phyloP scores from a whole-genome alignment of 345 rosid genomes.

The Ailanthus altissimus region DNA sequence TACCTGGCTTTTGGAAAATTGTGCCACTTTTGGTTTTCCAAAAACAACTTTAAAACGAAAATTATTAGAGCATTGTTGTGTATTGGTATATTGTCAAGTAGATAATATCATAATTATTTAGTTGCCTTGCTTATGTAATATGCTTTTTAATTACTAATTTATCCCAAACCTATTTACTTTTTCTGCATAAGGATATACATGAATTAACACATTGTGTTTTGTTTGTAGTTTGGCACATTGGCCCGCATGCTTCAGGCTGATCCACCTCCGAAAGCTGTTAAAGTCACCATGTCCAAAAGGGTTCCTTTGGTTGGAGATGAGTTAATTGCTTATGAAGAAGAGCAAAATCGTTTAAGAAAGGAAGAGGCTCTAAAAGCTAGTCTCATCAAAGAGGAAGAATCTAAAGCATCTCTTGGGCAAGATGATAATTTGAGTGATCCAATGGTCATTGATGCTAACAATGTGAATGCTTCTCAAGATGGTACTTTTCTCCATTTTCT shows the following conservation, averaged over 20 bases:
- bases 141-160: neutral
- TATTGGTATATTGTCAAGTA: neutral
- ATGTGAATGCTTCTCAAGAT: slow-evolving; percentile 47
- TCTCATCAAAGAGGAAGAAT: slow-evolving; percentile 85
- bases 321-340: slow-evolving; percentile 93
- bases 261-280: slow-evolving; percentile 98
- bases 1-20: neutral
- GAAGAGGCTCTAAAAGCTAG: slow-evolving; percentile 93
- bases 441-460: slow-evolving; percentile 71
- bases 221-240: slow-evolving; percentile 79
- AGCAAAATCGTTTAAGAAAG: slow-evolving; percentile 79
- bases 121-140: slow-evolving; percentile 9
- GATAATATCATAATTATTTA: neutral
- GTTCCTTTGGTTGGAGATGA: slow-evolving; percentile 98
- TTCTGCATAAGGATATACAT: slow-evolving; percentile 3
- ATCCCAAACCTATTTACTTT: neutral
- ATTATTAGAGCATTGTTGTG: neutral
- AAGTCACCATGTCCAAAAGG: slow-evolving; percentile 92
- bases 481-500: slow-evolving; percentile 48
- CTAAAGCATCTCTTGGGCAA: slow-evolving; percentile 52
- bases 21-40: neutral
- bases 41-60: slow-evolving; percentile 3
- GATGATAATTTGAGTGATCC: slow-evolving; percentile 71
- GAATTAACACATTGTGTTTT: slow-evolving; percentile 20
- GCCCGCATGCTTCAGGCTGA: slow-evolving; percentile 99